These are phyloP conservation scores for Solanum piurae DNA, from an alignment of 257 asterid genomes.

Conservation along the genomic window DNA sequence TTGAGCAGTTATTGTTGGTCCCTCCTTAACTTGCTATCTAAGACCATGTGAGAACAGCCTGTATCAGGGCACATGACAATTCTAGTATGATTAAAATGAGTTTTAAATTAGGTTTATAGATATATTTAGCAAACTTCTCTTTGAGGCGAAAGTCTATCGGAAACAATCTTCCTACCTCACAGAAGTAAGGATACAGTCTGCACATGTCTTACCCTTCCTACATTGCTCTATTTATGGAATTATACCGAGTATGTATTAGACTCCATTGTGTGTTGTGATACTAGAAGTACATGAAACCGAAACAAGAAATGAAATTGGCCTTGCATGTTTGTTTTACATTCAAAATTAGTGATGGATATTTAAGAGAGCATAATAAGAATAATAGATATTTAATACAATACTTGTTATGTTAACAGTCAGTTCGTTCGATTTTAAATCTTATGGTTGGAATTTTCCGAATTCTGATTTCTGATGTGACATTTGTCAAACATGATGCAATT, in stretches of 20 bases:
- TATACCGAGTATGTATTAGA: neutral
- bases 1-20: constrained; percentile 14
- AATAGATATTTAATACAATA: neutral
- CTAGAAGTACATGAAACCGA: neutral
- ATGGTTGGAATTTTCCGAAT: neutral
- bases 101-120: neutral
- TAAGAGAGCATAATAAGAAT: neutral
- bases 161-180: no score
- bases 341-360: neutral
- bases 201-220: neutral
- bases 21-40: constrained; percentile 6
- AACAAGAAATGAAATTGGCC: neutral
- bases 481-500: neutral
- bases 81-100: neutral
- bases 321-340: neutral
- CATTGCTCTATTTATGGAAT: neutral
- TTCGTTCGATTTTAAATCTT: neutral
- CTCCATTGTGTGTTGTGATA: neutral
- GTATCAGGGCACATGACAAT: constrained; percentile 1
- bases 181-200: no score
- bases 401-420: neutral
- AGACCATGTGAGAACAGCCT: constrained; percentile 19
- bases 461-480: neutral
- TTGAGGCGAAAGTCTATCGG: no score
- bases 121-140: neutral